Evolutionary conservation across 1,284 basidiomycete species (phyloP).

Genomic region (Trametes pubescens): DNA sequence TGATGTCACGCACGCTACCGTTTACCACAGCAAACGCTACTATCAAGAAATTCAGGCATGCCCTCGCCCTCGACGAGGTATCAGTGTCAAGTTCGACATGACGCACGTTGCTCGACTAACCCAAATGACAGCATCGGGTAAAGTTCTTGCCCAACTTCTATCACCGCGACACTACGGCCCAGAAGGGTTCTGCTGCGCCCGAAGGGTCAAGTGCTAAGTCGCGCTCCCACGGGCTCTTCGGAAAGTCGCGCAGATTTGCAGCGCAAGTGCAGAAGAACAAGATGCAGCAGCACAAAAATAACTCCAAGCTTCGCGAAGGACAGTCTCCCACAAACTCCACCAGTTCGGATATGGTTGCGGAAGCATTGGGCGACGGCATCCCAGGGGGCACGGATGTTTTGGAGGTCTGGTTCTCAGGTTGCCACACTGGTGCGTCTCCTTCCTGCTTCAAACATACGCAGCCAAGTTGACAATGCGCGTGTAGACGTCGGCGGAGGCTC

Average conservation of each 20-base stretch:
- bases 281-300: slow-evolving; percentile 8
- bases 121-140: slow-evolving; percentile 42
- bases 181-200: background rate
- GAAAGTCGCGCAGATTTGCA: background rate
- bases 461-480: background rate
- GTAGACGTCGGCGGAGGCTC: slow-evolving; percentile 76
- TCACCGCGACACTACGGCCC: slow-evolving; percentile 32
- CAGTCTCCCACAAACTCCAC: background rate
- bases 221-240: background rate
- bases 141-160: slow-evolving; percentile 48
- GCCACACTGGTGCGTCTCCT: slow-evolving; percentile 38
- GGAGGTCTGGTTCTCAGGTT: slow-evolving; percentile 47
- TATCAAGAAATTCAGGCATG: slow-evolving; percentile 54
- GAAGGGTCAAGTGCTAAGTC: background rate
- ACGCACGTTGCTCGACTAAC: background rate
- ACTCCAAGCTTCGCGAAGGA: background rate
- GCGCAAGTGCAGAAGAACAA: slow-evolving; percentile 13
- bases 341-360: slow-evolving; percentile 1
- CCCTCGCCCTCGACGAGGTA: slow-evolving; percentile 54
- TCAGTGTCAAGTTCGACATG: background rate
- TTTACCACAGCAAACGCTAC: slow-evolving; percentile 50
- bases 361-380: slow-evolving; percentile 19
- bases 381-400: slow-evolving; percentile 39
- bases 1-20: slow-evolving; percentile 49
- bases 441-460: background rate